These are phyloP conservation scores for Piper longum DNA, from an alignment of 164 flowering plant genomes.

Conservation along the genomic window DNA sequence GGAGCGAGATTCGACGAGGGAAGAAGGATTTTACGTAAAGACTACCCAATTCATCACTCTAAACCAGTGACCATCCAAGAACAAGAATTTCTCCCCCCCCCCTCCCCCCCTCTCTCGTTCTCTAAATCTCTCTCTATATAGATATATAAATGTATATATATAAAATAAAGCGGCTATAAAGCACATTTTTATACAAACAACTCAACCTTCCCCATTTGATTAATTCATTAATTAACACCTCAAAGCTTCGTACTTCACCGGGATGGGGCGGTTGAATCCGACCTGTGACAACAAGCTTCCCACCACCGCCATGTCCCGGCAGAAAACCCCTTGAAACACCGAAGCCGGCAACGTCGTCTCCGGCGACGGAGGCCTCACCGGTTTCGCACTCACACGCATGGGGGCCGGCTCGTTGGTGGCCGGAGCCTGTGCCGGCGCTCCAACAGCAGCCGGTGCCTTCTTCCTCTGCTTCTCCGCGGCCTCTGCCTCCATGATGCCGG, in stretches of 20 bases:
- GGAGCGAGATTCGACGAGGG: too few species aligned
- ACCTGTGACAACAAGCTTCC: slow-evolving; percentile 60
- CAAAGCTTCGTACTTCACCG: slow-evolving; percentile 77
- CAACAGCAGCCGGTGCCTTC: slow-evolving; percentile 46
- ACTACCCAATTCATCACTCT: too few species aligned
- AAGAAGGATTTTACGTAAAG: too few species aligned
- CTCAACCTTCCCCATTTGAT: slow-evolving; percentile 14
- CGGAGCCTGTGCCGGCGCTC: slow-evolving; percentile 30
- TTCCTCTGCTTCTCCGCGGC: slow-evolving; percentile 50
- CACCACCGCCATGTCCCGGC: slow-evolving; percentile 73
- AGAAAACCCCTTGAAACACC: slow-evolving; percentile 66
- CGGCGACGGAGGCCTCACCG: not conserved
- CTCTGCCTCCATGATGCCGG: slow-evolving; percentile 57
- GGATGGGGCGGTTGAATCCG: slow-evolving; percentile 55
- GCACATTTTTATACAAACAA: not conserved
- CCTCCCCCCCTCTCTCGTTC: too few species aligned
- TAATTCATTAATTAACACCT: slow-evolving; percentile 45
- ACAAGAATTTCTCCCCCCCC: too few species aligned
- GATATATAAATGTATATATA: not conserved
- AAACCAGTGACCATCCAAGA: too few species aligned
- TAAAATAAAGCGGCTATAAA: not conserved
- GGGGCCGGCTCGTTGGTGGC: slow-evolving; percentile 7
- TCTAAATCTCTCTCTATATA: too few species aligned
- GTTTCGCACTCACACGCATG: not conserved
- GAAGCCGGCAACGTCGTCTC: slow-evolving; percentile 2